phyloP scores from a whole-genome alignment of 768 basidiomycete genomes.

The Hydnomerulius pinastri region DNA sequence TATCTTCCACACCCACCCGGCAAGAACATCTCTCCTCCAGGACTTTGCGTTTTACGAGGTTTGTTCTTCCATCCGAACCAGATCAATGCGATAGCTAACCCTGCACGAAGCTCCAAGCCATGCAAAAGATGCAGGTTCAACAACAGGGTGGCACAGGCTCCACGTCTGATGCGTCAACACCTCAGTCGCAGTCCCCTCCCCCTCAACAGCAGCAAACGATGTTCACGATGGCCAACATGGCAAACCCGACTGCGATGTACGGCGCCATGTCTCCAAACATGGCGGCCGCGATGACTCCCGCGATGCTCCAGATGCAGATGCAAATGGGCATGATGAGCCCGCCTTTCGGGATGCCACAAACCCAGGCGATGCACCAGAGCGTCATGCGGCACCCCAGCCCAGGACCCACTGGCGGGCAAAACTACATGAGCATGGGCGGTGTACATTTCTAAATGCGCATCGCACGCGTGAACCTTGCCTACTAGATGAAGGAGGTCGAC shows the following conservation, averaged over 20 bases:
- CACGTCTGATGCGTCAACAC: constrained; percentile 28
- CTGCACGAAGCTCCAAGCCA: constrained; percentile 67
- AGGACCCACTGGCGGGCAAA: constrained; percentile 48
- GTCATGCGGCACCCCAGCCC: constrained; percentile 84
- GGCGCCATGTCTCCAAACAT: constrained; percentile 33
- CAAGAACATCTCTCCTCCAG: constrained; percentile 89
- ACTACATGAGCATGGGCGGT: constrained; percentile 46
- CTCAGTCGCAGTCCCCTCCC: constrained; percentile 42
- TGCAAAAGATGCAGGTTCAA: constrained; percentile 63
- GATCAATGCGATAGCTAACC: constrained; percentile 6
- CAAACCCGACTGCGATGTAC: constrained; percentile 48
- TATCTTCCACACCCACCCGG: constrained; percentile 92
- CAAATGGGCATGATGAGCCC: constrained; percentile 47
- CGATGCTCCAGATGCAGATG: constrained; percentile 50
- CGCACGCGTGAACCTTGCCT: no score
- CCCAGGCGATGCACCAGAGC: constrained; percentile 82
- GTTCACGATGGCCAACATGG: constrained; percentile 43
- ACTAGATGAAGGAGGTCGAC: no score
- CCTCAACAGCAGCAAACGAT: constrained; percentile 49
- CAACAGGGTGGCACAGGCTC: constrained; percentile 30
- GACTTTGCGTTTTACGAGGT: constrained; percentile 95
- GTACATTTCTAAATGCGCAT: constrained; percentile 28
- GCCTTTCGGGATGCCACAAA: constrained; percentile 55
- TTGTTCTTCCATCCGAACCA: constrained; percentile 14
- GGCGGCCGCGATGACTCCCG: constrained; percentile 30